Evolutionary conservation across 2,329 filamentous ascomycete species (phyloP).

Genomic region (Chaetomiaceae sp.): DNA sequence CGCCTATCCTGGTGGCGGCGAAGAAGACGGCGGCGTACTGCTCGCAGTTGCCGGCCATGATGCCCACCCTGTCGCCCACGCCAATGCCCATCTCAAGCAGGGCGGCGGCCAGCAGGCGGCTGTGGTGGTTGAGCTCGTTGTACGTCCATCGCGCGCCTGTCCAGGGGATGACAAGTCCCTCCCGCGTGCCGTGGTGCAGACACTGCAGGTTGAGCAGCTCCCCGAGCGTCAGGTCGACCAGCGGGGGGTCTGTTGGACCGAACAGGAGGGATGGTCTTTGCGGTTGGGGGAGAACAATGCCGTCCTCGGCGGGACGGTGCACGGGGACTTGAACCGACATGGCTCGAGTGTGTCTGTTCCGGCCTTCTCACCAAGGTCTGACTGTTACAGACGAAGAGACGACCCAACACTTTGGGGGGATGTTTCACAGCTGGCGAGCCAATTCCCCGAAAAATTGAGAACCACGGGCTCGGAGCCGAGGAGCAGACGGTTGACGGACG

Average conservation of each 20-base stretch:
- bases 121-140: slow-evolving; percentile 59
- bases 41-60: slow-evolving; percentile 76
- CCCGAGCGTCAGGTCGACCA: slow-evolving; percentile 67
- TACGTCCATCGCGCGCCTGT: slow-evolving; percentile 72
- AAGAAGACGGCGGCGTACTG: slow-evolving; percentile 77
- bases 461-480: slow-evolving; percentile 10
- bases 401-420: not conserved
- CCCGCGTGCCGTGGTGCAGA: slow-evolving; percentile 58
- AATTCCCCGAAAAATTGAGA: not conserved
- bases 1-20: slow-evolving; percentile 62
- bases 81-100: slow-evolving; percentile 63
- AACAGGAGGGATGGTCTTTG: slow-evolving; percentile 57
- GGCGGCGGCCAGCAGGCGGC: slow-evolving; percentile 58
- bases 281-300: slow-evolving; percentile 19
- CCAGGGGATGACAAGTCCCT: slow-evolving; percentile 72
- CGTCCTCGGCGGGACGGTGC: slow-evolving; percentile 14
- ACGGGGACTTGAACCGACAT: slow-evolving; percentile 20
- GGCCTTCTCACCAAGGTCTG: not conserved
- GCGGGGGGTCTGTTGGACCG: slow-evolving; percentile 63
- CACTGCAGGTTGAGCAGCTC: slow-evolving; percentile 70
- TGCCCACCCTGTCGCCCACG: slow-evolving; percentile 65
- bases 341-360: not conserved
- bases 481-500: slow-evolving; percentile 3
- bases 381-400: not conserved
- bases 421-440: not conserved